Evolutionary conservation across 257 asterid species (phyloP).

Genomic region (Solanum bulbocastanum): DNA sequence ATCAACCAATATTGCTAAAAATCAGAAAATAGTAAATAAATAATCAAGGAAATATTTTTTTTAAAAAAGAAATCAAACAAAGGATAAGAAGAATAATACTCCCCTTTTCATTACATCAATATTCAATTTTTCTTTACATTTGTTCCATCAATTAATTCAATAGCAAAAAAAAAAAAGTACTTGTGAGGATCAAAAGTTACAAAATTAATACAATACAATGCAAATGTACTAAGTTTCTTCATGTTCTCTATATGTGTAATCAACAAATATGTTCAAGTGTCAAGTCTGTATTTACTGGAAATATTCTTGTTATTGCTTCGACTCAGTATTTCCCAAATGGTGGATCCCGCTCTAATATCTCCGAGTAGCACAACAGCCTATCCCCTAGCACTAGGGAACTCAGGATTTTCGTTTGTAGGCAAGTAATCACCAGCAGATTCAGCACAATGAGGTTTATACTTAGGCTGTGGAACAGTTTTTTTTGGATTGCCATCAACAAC

Average conservation of each 20-base stretch:
- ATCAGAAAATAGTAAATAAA: neutral
- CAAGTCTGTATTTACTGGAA: neutral
- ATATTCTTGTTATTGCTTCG: neutral
- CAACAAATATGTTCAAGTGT: neutral
- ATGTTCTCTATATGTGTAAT: neutral
- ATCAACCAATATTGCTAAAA: neutral
- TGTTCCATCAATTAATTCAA: neutral
- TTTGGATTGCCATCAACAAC: neutral
- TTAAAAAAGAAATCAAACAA: accelerated
- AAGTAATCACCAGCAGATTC: neutral
- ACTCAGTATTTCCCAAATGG: neutral
- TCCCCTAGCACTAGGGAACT: neutral
- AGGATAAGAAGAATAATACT: neutral
- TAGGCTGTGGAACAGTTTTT: neutral
- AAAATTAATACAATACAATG: neutral
- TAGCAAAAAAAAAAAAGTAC: neutral
- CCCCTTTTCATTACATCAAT: neutral
- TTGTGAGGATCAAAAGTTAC: neutral
- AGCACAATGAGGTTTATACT: neutral
- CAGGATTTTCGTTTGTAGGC: neutral
- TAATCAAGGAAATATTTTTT: neutral
- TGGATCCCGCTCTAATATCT: neutral
- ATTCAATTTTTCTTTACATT: neutral
- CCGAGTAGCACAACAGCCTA: neutral
- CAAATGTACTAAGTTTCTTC: neutral